A percentile compares a stretch with the other conserved stretches of the same genome.
Evolutionary conservation across 75 land plant species (phyloP).

Genomic region (Ceratopteris richardii): DNA sequence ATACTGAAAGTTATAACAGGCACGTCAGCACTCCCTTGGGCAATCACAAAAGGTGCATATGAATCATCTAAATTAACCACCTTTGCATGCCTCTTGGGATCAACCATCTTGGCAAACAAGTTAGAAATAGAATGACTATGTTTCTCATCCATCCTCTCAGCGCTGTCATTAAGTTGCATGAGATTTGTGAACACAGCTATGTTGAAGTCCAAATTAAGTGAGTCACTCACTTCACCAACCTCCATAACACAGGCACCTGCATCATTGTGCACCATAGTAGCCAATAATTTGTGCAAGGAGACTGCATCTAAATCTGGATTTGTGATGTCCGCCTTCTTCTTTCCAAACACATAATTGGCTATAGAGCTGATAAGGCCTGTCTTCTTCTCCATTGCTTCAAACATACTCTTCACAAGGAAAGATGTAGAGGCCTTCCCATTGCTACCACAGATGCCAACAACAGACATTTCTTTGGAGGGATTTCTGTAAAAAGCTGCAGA

Average conservation of each 20-base stretch:
- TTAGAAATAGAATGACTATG: too few species aligned
- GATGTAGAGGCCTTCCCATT: conserved; percentile 74
- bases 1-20: conserved; percentile 74
- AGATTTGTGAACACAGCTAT: conserved; percentile 78
- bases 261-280: conserved; percentile 75
- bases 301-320: conserved; percentile 48
- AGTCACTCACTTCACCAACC: conserved; percentile 62
- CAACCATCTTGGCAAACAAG: conserved; percentile 55
- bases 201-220: conserved; percentile 70
- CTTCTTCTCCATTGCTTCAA: conserved; percentile 66
- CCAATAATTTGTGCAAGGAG: conserved; percentile 60
- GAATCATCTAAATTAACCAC: conserved; percentile 78
- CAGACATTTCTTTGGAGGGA: conserved; percentile 59
- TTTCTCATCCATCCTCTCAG: conserved; percentile 29
- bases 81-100: conserved; percentile 66
- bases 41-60: conserved; percentile 47
- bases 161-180: conserved; percentile 49
- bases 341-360: conserved; percentile 46
- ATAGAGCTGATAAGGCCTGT: conserved; percentile 61
- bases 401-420: conserved; percentile 59
- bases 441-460: conserved; percentile 70
- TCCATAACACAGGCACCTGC: conserved; percentile 91
- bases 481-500: conserved; percentile 57
- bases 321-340: conserved; percentile 48
- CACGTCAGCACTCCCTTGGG: conserved; percentile 67